phyloP scores from a whole-genome alignment of 202 grass and related monocot species.

The Cymbopogon flexuosus region DNA sequence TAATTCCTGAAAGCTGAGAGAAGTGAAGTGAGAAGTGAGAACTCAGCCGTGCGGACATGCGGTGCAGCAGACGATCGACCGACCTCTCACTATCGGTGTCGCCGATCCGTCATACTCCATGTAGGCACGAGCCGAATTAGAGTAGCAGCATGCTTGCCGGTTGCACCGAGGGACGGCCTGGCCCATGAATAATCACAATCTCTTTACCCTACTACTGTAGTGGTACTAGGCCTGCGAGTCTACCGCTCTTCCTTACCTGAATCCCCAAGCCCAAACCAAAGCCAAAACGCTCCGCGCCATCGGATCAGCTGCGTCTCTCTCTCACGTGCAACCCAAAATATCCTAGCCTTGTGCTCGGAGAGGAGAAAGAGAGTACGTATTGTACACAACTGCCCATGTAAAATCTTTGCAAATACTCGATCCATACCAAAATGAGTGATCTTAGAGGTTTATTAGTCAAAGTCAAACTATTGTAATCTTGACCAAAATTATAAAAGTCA shows the following conservation, averaged over 20 bases:
- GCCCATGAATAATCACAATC: conserved; percentile 12
- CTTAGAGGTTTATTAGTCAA: too few relatives aligned
- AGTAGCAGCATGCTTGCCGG: not conserved
- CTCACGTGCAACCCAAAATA: too few relatives aligned
- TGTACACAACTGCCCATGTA: too few relatives aligned
- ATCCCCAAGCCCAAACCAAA: conserved; percentile 4
- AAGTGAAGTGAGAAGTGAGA: not conserved
- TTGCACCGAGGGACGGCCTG: not conserved
- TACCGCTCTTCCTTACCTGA: too few relatives aligned
- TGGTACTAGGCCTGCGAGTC: not conserved
- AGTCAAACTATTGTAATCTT: too few relatives aligned
- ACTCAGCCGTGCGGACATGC: not conserved
- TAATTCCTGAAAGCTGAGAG: not conserved
- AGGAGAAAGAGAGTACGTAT: too few relatives aligned
- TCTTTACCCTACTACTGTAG: too few relatives aligned
- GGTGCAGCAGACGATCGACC: not conserved
- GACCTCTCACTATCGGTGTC: not conserved
- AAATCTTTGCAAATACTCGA: too few relatives aligned
- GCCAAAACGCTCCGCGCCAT: not conserved
- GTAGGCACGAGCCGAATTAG: not conserved
- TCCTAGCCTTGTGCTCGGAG: too few relatives aligned
- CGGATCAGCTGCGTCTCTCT: not conserved
- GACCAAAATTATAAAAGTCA: too few relatives aligned
- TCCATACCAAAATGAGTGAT: too few relatives aligned
- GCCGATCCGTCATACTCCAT: not conserved